Conservation (phyloP, 2,329 filamentous ascomycete species). For the Sporothrix mexicana region DNA sequence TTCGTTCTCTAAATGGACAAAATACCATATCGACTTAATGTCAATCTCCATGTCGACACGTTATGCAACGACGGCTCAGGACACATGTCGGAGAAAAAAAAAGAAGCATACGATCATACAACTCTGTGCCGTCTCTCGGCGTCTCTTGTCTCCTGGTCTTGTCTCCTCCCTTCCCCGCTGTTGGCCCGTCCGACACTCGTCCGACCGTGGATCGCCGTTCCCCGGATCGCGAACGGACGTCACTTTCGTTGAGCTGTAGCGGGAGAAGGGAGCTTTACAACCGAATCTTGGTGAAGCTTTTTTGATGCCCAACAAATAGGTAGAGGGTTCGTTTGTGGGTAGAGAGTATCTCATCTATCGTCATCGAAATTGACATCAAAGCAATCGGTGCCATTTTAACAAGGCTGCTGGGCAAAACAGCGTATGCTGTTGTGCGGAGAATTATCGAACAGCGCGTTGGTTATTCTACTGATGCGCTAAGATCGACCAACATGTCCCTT, state of each 20-base stretch:
- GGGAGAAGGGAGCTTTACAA: neutral
- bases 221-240: constrained; percentile 22
- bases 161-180: neutral
- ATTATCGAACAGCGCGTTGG: constrained; percentile 10
- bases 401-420: neutral
- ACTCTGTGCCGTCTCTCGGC: constrained; percentile 6
- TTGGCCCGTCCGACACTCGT: neutral
- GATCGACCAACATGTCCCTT: constrained; percentile 4
- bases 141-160: too few species aligned
- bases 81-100: constrained; percentile 11
- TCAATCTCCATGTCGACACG: neutral
- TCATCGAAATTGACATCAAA: neutral
- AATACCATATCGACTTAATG: neutral
- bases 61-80: neutral
- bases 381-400: too few species aligned
- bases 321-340: too few species aligned
- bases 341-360: too few species aligned
- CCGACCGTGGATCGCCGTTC: neutral
- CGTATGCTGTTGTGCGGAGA: neutral
- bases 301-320: too few species aligned
- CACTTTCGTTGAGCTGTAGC: neutral
- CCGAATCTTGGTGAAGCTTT: neutral
- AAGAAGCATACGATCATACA: neutral
- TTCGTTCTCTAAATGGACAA: neutral
- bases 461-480: neutral